Evolutionary conservation across 2,329 filamentous ascomycete species (phyloP).

Genomic region (Aspergillus spinulosporus): DNA sequence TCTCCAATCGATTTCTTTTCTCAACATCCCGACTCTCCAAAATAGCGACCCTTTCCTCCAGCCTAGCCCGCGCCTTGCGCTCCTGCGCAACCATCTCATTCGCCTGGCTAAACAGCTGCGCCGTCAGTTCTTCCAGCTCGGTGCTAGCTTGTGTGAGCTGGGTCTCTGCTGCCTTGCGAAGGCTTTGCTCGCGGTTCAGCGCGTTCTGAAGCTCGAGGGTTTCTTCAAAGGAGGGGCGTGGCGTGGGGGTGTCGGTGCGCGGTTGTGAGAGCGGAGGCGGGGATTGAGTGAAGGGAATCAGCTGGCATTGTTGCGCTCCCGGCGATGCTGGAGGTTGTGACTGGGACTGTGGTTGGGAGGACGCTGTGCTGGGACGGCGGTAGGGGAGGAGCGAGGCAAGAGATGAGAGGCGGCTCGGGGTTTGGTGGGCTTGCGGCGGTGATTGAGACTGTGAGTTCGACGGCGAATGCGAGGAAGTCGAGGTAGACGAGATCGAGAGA

Average conservation of each 20-base stretch:
- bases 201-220: conserved; percentile 53
- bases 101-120: conserved; percentile 61
- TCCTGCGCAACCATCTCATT: conserved; percentile 68
- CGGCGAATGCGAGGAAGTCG: neutral
- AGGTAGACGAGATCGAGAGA: conserved; percentile 31
- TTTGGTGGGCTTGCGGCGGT: neutral
- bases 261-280: conserved; percentile 25
- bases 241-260: conserved; percentile 16
- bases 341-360: conserved; percentile 18
- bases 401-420: conserved; percentile 38
- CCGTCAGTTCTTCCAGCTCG: conserved; percentile 63
- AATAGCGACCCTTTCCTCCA: conserved; percentile 50
- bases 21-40: conserved; percentile 50
- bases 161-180: conserved; percentile 59
- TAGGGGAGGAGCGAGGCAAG: conserved; percentile 43
- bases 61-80: conserved; percentile 57
- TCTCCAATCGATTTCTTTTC: conserved; percentile 54
- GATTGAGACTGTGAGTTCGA: conserved; percentile 36
- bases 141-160: conserved; percentile 55
- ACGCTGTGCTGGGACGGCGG: conserved; percentile 38
- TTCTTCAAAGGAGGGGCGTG: conserved; percentile 27
- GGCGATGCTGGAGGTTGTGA: neutral
- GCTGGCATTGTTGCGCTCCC: conserved; percentile 3
- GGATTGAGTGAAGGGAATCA: conserved; percentile 5
- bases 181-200: conserved; percentile 55